These are phyloP conservation scores for Rhazya stricta DNA, from an alignment of 257 asterid species.

Conservation along the genomic window DNA sequence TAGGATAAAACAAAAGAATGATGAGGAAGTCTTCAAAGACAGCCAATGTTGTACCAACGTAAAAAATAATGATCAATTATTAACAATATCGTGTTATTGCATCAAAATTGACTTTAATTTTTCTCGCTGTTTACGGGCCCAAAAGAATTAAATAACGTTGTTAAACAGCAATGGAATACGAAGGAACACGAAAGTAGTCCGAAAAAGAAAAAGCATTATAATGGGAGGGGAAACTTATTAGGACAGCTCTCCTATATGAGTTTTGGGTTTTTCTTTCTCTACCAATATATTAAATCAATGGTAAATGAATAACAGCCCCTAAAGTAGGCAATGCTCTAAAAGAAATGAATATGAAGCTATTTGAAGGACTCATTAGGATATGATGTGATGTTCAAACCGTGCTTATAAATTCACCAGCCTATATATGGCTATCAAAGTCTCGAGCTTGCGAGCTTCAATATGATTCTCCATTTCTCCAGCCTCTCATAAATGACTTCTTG, in stretches of 20 bases:
- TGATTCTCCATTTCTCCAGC: conserved; percentile 4
- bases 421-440: not conserved
- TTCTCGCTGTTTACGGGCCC: not conserved
- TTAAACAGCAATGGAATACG: not conserved
- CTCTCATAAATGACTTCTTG: not conserved
- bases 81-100: not conserved
- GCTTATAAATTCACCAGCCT: not conserved
- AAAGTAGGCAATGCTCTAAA: too few relatives aligned
- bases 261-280: too few relatives aligned
- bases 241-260: too few relatives aligned
- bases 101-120: conserved; percentile 4
- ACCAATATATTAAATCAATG: not conserved
- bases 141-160: not conserved
- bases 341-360: too few relatives aligned
- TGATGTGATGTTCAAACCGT: not conserved
- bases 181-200: not conserved
- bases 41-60: not conserved
- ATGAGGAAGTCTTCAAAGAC: not conserved
- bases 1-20: not conserved
- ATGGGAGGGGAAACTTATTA: too few relatives aligned
- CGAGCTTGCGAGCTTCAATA: not conserved
- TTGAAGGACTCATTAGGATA: too few relatives aligned
- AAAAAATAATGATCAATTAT: too few relatives aligned
- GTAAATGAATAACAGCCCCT: too few relatives aligned
- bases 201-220: not conserved